Conservation (phyloP, 1,139 yeast species). For the Suhomyces kunorum region DNA sequence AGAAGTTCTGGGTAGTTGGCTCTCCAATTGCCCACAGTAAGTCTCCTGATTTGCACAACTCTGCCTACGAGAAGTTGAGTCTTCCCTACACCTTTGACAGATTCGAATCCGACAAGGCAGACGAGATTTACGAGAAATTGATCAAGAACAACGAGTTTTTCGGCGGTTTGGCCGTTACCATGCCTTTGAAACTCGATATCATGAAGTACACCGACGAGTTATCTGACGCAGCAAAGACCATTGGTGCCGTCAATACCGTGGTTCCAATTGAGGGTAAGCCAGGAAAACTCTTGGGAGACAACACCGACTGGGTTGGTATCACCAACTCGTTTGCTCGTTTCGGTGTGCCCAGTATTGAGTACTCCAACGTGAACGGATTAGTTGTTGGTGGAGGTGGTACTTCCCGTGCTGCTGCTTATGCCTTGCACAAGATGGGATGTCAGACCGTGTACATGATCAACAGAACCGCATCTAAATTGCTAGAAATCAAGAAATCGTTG, state of each 20-base stretch:
- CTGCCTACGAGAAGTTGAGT: slow-evolving; percentile 70
- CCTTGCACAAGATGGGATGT: slow-evolving; percentile 80
- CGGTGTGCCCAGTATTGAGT: slow-evolving; percentile 55
- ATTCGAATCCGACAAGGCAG: slow-evolving; percentile 68
- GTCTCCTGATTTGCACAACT: slow-evolving; percentile 82
- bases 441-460: slow-evolving; percentile 73
- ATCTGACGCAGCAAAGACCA: slow-evolving; percentile 68
- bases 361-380: slow-evolving; percentile 52
- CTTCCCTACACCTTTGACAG: slow-evolving; percentile 73
- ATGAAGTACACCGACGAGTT: slow-evolving; percentile 63
- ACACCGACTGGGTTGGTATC: slow-evolving; percentile 96
- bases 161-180: slow-evolving; percentile 92
- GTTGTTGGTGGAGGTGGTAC: slow-evolving; percentile 98
- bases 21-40: slow-evolving; percentile 82
- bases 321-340: slow-evolving; percentile 60
- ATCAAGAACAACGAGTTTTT: slow-evolving; percentile 52
- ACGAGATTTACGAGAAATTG: slow-evolving; percentile 46
- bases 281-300: slow-evolving; percentile 72
- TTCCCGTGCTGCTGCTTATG: slow-evolving; percentile 90
- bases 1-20: slow-evolving; percentile 78
- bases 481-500: slow-evolving; percentile 59
- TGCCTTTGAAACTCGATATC: slow-evolving; percentile 83
- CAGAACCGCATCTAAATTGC: slow-evolving; percentile 71
- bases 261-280: slow-evolving; percentile 49
- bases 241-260: slow-evolving; percentile 95